Evolutionary conservation across 2,329 filamentous ascomycete genomes (phyloP), one percentile per base, ranked within the genome.

Genomic region (Pseudodiploospora longispora): DNA sequence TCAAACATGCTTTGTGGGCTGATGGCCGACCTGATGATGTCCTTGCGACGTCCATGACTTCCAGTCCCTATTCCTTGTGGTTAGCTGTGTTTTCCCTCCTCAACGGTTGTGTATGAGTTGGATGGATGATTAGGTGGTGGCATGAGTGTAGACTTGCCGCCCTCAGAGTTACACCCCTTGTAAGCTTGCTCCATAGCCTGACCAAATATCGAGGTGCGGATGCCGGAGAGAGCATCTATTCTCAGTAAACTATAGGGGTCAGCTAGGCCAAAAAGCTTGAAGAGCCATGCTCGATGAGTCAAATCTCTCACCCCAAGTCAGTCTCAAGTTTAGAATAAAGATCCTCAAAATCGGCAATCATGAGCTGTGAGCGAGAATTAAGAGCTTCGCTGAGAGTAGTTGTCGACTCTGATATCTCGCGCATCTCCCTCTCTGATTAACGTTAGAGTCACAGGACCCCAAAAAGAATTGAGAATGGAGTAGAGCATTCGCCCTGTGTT

Each of bases 151-250:
- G 6, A 47, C 50, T 47, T 50, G 67, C 66, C 67, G 5, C 27
- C 39, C 38, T 69, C 59, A 1, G 10, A n/a, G 5, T 50, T 65
- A 38, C 59, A 61, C 1, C 7, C 42, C 5, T 36, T 40, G 32
- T 71, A 71, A 1, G 62, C 50, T 0, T 27, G 12, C 31, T 66
- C 57, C 66, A 71, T 65, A 0, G 55, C 51, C 41, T 56, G 44
- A 0, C 64, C 64, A 4, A 69, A 59, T 8, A 64, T 53, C 0
- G 68, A 68, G 2, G 59, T 70, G 10, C 57, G 55, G 10, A 69
- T 54, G 5, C 62, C 54, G 0, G 66, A 62, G 4, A 70, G 50
- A 0, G 57, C 55, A 36, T 66, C 56, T 4, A 57, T 63, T 27
- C 54, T 55, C 4, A 70, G 49, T 3, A 49, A 51, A 1, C 67